Conservation (phyloP, 345 rosid species). For the Triadica sebifera region DNA sequence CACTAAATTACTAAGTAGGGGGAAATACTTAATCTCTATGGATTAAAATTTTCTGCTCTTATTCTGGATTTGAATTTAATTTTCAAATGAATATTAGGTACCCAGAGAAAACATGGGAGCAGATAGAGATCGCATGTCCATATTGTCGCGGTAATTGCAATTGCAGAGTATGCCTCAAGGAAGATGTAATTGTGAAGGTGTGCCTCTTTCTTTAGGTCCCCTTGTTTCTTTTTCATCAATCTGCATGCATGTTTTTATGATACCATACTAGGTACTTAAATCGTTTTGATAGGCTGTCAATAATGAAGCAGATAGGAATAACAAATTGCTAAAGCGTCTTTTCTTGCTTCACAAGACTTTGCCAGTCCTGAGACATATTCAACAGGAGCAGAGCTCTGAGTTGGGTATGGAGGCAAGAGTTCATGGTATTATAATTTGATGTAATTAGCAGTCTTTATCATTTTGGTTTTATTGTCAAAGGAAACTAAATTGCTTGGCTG, state of each 20-base stretch:
- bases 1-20: neutral
- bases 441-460: neutral
- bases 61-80: constrained; percentile 14
- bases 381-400: constrained; percentile 46
- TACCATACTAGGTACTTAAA: constrained; percentile 10
- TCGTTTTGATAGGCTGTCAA: constrained; percentile 31
- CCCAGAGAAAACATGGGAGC: constrained; percentile 42
- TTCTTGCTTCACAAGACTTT: constrained; percentile 41
- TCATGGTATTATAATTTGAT: constrained; percentile 31
- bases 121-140: constrained; percentile 46
- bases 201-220: constrained; percentile 9
- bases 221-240: neutral
- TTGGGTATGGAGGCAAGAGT: constrained; percentile 35
- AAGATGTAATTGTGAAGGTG: constrained; percentile 35
- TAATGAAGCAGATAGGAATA: constrained; percentile 26
- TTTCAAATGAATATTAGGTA: constrained; percentile 39
- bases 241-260: constrained; percentile 4
- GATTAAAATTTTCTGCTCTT: constrained; percentile 13
- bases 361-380: constrained; percentile 47
- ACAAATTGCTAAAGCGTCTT: constrained; percentile 39
- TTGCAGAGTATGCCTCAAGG: constrained; percentile 52
- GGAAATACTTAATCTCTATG: neutral
- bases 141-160: constrained; percentile 53
- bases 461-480: constrained; percentile 10
- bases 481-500: constrained; percentile 8